Evolutionary conservation across 2,329 filamentous ascomycete genomes (phyloP).

Genomic region (Endoconidiophora polonica): DNA sequence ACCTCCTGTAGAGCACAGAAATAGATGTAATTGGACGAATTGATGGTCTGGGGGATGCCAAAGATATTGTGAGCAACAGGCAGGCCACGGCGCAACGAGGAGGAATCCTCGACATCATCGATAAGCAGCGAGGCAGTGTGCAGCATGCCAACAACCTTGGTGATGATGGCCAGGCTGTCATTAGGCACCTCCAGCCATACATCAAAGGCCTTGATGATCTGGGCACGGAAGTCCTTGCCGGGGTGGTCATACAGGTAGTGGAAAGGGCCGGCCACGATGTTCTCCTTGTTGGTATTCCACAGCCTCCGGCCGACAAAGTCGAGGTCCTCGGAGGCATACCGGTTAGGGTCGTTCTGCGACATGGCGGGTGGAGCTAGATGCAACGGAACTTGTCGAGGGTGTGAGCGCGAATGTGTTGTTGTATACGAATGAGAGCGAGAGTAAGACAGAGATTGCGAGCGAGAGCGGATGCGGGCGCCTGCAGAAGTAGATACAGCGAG

Average conservation of each 20-base stretch:
- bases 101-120: constrained; percentile 78
- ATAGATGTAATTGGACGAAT: constrained; percentile 80
- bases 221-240: constrained; percentile 69
- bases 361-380: constrained; percentile 9
- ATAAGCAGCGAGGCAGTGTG: constrained; percentile 72
- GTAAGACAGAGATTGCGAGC: constrained; percentile 9
- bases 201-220: constrained; percentile 69
- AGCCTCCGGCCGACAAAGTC: constrained; percentile 32
- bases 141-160: constrained; percentile 65
- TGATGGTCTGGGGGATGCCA: constrained; percentile 75
- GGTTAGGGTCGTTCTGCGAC: constrained; percentile 25
- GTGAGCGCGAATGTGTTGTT: constrained; percentile 5
- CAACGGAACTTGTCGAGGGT: constrained; percentile 9
- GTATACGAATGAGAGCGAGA: constrained; percentile 11
- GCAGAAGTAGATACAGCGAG: not conserved
- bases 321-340: constrained; percentile 39
- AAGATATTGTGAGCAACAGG: constrained; percentile 77
- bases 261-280: constrained; percentile 59
- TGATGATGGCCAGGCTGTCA: constrained; percentile 56
- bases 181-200: constrained; percentile 59
- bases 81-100: constrained; percentile 56
- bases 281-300: constrained; percentile 63
- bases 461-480: constrained; percentile 3
- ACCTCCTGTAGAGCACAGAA: constrained; percentile 65
- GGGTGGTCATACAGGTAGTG: constrained; percentile 66